A percentile compares a stretch with the other conserved stretches of the same genome.
These are phyloP conservation scores for Pseudozyma hubeiensis DNA, from an alignment of 1,284 basidiomycete species.

Conservation along the genomic window DNA sequence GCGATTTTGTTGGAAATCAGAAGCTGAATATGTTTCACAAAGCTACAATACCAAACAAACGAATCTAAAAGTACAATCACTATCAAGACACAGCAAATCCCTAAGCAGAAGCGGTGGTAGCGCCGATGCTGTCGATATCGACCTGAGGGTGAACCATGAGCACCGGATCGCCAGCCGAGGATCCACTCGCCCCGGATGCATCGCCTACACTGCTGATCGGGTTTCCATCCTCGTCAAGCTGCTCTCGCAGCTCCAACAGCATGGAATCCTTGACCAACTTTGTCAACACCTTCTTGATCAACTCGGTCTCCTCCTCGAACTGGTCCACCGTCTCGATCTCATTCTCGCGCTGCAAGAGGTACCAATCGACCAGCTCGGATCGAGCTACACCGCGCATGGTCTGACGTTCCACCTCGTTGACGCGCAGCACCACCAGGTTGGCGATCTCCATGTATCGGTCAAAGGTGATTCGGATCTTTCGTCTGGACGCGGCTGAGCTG, in stretches of 20 bases:
- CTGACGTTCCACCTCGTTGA: constrained; percentile 81
- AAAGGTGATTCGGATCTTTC: constrained; percentile 88
- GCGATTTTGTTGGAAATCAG: no score
- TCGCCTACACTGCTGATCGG: constrained; percentile 37
- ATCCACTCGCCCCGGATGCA: constrained; percentile 15
- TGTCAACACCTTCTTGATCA: constrained; percentile 87
- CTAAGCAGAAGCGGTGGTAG: constrained; percentile 16
- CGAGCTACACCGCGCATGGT: constrained; percentile 80
- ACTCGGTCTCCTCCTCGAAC: constrained; percentile 88
- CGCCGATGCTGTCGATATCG: constrained; percentile 59
- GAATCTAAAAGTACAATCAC: constrained; percentile 10
- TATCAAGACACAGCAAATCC: background rate
- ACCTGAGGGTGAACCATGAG: constrained; percentile 63
- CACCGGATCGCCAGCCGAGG: constrained; percentile 34
- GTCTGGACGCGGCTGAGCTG: constrained; percentile 25
- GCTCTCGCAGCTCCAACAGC: constrained; percentile 62
- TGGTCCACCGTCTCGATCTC: constrained; percentile 87
- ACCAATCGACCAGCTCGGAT: constrained; percentile 91
- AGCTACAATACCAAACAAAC: background rate
- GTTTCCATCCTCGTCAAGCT: constrained; percentile 46
- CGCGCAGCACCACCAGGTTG: constrained; percentile 85
- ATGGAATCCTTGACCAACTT: constrained; percentile 83
- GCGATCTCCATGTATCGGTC: constrained; percentile 93
- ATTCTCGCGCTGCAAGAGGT: constrained; percentile 84
- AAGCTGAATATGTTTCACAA: background rate